These are phyloP conservation scores for Fusarium pseudograminearum DNA, from an alignment of 2,329 filamentous ascomycete species.

Conservation along the genomic window DNA sequence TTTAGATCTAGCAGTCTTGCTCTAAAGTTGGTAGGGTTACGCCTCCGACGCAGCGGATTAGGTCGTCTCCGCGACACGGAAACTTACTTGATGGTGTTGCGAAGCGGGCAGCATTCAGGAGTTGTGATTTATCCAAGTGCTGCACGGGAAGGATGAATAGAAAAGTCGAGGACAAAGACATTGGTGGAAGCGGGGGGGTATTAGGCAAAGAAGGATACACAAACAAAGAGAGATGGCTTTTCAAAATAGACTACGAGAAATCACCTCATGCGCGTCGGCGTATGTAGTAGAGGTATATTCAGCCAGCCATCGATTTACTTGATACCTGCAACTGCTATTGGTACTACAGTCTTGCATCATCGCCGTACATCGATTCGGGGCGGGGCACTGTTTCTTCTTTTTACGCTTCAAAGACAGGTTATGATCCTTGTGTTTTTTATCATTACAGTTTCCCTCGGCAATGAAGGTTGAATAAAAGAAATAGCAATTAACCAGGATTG, in stretches of 20 bases:
- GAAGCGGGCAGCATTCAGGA: conserved; percentile 19
- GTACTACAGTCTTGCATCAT: conserved; percentile 34
- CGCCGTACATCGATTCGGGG: conserved; percentile 17
- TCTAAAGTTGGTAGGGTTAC: conserved; percentile 29
- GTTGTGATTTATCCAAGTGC: conserved; percentile 6
- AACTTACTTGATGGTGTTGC: conserved; percentile 28
- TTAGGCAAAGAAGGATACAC: background rate
- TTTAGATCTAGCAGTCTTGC: conserved; percentile 36
- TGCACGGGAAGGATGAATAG: background rate
- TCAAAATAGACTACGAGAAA: background rate
- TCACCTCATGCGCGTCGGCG: background rate
- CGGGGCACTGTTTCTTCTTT: conserved; percentile 29
- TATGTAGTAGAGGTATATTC: conserved; percentile 6
- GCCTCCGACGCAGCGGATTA: conserved; percentile 35
- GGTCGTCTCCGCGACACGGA: conserved; percentile 21
- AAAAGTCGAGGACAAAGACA: conserved; percentile 5
- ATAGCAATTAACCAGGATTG: conserved; percentile 16
- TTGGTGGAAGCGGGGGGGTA: background rate
- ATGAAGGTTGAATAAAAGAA: conserved; percentile 5
- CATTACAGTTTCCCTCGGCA: conserved; percentile 10
- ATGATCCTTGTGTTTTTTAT: conserved; percentile 26
- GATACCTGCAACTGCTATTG: conserved; percentile 2
- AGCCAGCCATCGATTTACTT: conserved; percentile 24
- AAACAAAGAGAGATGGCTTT: background rate
- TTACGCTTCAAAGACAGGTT: conserved; percentile 7